Conservation (phyloP, 1,284 basidiomycete species). For the Uromyces viciae-fabae region DNA sequence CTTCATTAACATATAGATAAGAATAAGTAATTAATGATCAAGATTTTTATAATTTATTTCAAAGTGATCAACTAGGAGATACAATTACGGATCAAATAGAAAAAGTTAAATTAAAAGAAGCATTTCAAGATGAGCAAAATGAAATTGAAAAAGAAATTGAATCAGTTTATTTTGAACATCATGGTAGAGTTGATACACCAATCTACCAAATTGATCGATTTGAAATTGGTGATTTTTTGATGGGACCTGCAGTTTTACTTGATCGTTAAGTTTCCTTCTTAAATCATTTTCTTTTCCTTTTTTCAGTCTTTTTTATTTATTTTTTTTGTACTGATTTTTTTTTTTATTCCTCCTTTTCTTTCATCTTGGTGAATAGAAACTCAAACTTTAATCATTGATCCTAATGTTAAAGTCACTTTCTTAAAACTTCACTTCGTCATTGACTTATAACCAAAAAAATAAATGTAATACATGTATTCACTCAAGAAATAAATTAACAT, state of each 20-base stretch:
- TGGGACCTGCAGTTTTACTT: conserved; percentile 35
- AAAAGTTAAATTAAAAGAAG: not conserved
- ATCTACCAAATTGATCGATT: conserved; percentile 1
- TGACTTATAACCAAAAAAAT: too few relatives aligned
- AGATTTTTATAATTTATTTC: too few relatives aligned
- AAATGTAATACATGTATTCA: too few relatives aligned
- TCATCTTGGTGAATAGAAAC: conserved; percentile 11
- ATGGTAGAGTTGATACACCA: not conserved
- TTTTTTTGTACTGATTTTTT: not conserved
- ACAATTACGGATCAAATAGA: not conserved
- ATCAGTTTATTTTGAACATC: conserved; percentile 32
- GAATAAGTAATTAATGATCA: not conserved
- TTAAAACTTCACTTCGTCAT: conserved; percentile 26
- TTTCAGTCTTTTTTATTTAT: not conserved
- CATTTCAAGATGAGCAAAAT: not conserved
- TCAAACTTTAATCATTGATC: conserved; percentile 38
- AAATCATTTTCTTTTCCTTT: not conserved
- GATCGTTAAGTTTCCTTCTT: conserved; percentile 24
- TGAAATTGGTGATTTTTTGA: not conserved
- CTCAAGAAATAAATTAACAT: too few relatives aligned
- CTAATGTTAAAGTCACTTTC: conserved; percentile 4
- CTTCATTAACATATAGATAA: not conserved
- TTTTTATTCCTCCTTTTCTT: not conserved
- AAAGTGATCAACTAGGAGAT: not conserved
- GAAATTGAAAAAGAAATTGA: not conserved